phyloP scores from a whole-genome alignment of 208 protist species.

The Tritrichomonas foetus region DNA sequence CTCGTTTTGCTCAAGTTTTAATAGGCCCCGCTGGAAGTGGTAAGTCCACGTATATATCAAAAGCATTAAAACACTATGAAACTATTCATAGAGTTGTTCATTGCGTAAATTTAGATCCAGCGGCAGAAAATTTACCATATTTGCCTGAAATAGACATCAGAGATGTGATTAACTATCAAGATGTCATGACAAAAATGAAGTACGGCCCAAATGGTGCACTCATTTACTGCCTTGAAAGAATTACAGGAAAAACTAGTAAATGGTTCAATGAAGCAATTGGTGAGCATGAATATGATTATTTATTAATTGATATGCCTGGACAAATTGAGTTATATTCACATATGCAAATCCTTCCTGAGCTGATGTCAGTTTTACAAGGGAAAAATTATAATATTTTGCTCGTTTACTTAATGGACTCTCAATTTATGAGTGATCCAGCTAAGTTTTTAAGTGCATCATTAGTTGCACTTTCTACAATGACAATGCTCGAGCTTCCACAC shows the following conservation, averaged over 20 bases:
- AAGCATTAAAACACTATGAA: background rate
- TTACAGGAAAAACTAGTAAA: slow-evolving; percentile 62
- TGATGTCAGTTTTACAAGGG: background rate
- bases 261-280: background rate
- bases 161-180: slow-evolving; percentile 49
- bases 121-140: background rate
- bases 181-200: slow-evolving; percentile 68
- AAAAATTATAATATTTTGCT: background rate
- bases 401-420: background rate
- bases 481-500: background rate
- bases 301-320: background rate
- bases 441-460: slow-evolving; percentile 4
- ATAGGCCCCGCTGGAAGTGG: background rate
- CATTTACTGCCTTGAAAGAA: slow-evolving; percentile 72
- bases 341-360: background rate
- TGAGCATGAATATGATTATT: background rate
- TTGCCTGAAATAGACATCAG: background rate
- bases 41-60: background rate
- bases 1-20: background rate
- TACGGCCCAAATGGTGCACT: slow-evolving; percentile 73
- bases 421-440: background rate
- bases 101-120: slow-evolving; percentile 15
- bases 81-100: background rate
- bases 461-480: background rate
- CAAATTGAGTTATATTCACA: slow-evolving; percentile 19